These are phyloP conservation scores for Oryza officinalis DNA, from an alignment of 176 grass and related monocot species.

Conservation along the genomic window DNA sequence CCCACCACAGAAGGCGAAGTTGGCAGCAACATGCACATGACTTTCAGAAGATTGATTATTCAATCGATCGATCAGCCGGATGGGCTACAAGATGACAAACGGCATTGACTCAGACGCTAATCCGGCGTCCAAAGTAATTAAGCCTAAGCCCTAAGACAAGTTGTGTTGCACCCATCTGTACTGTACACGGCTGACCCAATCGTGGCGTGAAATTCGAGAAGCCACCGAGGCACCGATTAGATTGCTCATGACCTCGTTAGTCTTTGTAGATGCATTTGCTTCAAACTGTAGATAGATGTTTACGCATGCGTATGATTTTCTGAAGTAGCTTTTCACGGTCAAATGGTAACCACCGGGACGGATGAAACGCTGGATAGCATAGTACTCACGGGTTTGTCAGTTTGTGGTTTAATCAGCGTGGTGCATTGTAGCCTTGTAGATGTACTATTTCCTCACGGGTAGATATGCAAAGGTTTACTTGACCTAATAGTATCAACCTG, in stretches of 20 bases:
- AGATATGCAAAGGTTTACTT: not conserved
- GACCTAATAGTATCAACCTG: not conserved
- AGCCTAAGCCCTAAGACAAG: not conserved
- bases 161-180: not conserved
- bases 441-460: not conserved
- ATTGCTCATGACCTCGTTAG: not conserved
- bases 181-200: constrained; percentile 28
- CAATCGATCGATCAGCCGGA: not conserved
- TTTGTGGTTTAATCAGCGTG: not conserved
- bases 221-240: not conserved
- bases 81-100: constrained; percentile 1
- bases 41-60: not conserved
- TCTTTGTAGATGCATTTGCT: not conserved
- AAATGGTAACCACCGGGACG: not conserved
- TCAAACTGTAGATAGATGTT: not conserved
- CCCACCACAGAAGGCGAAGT: not conserved
- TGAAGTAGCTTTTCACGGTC: not conserved
- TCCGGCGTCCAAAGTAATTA: not conserved
- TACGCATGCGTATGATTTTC: not conserved
- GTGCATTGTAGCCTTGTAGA: not conserved
- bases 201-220: constrained; percentile 4
- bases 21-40: constrained; percentile 17
- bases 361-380: not conserved
- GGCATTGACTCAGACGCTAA: constrained; percentile 13
- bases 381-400: not conserved